phyloP scores from a whole-genome alignment of 2,329 filamentous ascomycete species.

The Colletotrichum lupini region DNA sequence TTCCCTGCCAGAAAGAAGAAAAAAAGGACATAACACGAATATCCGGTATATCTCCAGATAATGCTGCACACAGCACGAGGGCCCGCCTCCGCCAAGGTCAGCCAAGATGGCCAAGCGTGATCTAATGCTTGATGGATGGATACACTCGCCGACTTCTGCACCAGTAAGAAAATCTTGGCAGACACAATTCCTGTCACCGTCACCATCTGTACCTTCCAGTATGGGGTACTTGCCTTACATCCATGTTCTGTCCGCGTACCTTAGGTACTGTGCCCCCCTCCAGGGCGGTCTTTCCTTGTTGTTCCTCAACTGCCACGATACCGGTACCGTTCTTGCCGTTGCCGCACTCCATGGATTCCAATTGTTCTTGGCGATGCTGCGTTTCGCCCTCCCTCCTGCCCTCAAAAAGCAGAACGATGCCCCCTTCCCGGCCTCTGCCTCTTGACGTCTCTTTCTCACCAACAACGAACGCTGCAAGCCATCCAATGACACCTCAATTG shows the following conservation, averaged over 20 bases:
- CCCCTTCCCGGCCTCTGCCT: neutral
- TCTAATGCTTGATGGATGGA: conserved; percentile 16
- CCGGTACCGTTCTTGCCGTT: neutral
- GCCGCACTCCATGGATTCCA: neutral
- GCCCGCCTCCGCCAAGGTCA: neutral
- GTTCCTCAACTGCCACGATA: neutral
- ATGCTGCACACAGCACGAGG: neutral
- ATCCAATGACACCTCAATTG: neutral
- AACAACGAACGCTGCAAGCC: neutral
- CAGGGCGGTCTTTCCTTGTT: neutral
- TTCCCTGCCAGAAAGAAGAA: neutral
- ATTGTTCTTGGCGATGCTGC: neutral
- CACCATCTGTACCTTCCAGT: too few relatives aligned
- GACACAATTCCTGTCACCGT: neutral
- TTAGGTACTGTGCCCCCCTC: neutral
- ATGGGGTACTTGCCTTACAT: neutral
- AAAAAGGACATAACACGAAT: neutral
- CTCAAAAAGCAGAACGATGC: neutral
- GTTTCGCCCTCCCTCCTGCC: too few relatives aligned
- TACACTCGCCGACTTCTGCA: neutral
- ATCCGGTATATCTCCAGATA: neutral
- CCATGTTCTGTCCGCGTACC: neutral
- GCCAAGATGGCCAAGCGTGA: conserved; percentile 25
- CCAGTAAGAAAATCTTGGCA: neutral
- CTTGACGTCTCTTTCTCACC: neutral